These are phyloP conservation scores for Solanum appendiculatum DNA, from an alignment of 257 asterid species.

Conservation along the genomic window DNA sequence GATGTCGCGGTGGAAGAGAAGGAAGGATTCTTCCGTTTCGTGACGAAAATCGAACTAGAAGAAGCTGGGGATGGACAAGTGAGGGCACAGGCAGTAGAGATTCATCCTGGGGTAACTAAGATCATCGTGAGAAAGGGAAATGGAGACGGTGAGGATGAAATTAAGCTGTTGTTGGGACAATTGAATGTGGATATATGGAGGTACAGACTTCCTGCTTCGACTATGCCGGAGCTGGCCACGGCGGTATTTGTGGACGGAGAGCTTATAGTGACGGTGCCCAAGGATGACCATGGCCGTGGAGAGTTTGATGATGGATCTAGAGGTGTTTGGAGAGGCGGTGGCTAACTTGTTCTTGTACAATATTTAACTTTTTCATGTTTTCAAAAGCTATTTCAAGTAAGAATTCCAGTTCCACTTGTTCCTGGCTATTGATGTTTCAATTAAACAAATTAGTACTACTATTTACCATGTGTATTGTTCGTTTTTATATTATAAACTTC, in stretches of 20 bases:
- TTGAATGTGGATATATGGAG: conserved; percentile 52
- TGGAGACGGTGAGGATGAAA: background rate
- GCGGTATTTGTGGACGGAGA: conserved; percentile 27
- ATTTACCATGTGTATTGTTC: no score
- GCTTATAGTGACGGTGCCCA: conserved; percentile 52
- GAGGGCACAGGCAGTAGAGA: conserved; percentile 52
- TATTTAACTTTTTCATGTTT: background rate
- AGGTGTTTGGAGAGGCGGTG: conserved; percentile 19
- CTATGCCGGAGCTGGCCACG: conserved; percentile 37
- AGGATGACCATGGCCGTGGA: conserved; percentile 5
- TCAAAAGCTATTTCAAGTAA: no score
- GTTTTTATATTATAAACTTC: no score
- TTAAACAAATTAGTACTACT: no score
- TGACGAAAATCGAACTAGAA: conserved; percentile 10
- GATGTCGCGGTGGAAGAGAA: conserved; percentile 51
- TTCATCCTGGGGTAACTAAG: conserved; percentile 57
- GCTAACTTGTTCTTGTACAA: conserved; percentile 28
- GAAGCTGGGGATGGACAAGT: background rate
- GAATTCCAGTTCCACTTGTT: no score
- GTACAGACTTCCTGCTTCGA: conserved; percentile 34
- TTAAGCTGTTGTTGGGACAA: conserved; percentile 29
- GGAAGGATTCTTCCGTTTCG: conserved; percentile 30
- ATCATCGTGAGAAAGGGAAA: conserved; percentile 31
- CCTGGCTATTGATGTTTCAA: no score
- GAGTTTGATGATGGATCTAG: conserved; percentile 4